Conservation (phyloP, 2,329 filamentous ascomycete species). For the Pseudogymnoascus sp. region DNA sequence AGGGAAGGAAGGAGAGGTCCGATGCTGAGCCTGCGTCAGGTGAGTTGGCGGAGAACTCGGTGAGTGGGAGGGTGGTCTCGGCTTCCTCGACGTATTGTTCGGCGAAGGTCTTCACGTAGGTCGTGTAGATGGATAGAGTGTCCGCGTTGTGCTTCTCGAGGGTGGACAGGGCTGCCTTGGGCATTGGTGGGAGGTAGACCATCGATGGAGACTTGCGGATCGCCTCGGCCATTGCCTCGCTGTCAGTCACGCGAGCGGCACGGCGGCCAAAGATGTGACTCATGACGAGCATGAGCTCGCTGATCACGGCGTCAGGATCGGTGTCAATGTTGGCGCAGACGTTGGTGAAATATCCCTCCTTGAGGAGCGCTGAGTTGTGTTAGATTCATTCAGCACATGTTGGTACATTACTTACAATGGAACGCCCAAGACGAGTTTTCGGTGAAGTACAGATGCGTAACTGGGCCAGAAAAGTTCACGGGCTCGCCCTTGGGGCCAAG, state of each 20-base stretch:
- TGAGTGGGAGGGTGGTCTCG: slow-evolving; percentile 24
- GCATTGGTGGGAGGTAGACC: slow-evolving; percentile 57
- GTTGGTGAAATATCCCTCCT: slow-evolving; percentile 59
- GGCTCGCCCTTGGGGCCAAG: slow-evolving; percentile 53
- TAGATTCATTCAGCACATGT: background rate
- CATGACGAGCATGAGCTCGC: slow-evolving; percentile 59
- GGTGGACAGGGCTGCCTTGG: slow-evolving; percentile 44
- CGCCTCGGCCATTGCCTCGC: slow-evolving; percentile 39
- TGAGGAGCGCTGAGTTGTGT: slow-evolving; percentile 44
- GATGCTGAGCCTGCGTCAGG: slow-evolving; percentile 9
- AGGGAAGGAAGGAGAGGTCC: slow-evolving; percentile 18
- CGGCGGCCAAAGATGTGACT: slow-evolving; percentile 61
- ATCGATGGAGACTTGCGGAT: slow-evolving; percentile 52
- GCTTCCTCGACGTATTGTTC: slow-evolving; percentile 43
- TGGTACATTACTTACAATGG: slow-evolving; percentile 37
- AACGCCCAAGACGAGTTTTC: slow-evolving; percentile 71
- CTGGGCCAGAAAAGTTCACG: slow-evolving; percentile 62
- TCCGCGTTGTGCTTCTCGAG: slow-evolving; percentile 55
- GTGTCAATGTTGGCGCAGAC: slow-evolving; percentile 50
- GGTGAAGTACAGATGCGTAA: slow-evolving; percentile 67
- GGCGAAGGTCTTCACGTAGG: slow-evolving; percentile 62
- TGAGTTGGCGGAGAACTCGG: slow-evolving; percentile 16
- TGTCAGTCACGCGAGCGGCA: slow-evolving; percentile 38
- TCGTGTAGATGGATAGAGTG: slow-evolving; percentile 56
- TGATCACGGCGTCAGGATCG: slow-evolving; percentile 40